Percentiles rank a stretch among this genome's conserved stretches.
Conservation (phyloP, 1,139 yeast species). For the Dujonia santamariae region DNA sequence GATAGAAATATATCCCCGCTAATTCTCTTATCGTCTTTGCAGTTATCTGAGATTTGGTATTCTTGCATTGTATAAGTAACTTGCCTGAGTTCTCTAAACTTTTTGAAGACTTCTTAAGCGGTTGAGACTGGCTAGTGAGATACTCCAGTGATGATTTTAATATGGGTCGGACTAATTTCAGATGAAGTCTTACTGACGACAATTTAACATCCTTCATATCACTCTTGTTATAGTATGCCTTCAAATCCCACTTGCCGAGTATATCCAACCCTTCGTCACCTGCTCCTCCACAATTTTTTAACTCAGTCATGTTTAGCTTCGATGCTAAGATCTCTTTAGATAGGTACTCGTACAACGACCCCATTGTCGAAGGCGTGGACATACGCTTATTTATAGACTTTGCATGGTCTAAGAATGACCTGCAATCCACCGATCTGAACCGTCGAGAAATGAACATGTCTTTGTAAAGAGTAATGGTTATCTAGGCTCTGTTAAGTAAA, state of each 20-base stretch:
- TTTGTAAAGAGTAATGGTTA: too few relatives aligned
- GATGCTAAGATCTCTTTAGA: conserved; percentile 45
- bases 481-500: too few relatives aligned
- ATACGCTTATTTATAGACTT: conserved; percentile 3
- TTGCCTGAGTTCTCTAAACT: conserved; percentile 25
- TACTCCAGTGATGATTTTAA: conserved; percentile 2
- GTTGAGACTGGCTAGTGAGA: conserved; percentile 8
- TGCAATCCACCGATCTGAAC: conserved; percentile 4
- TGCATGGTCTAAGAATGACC: conserved; percentile 5
- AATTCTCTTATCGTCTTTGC: conserved; percentile 57
- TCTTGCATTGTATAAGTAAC: conserved; percentile 60
- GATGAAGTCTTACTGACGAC: conserved; percentile 2
- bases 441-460: too few relatives aligned
- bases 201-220: neutral
- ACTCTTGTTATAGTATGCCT: neutral
- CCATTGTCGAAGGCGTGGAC: conserved; percentile 53
- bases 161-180: conserved; percentile 2
- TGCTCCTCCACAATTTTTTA: conserved; percentile 56
- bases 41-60: conserved; percentile 40
- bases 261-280: conserved; percentile 75
- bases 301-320: conserved; percentile 40
- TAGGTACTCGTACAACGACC: conserved; percentile 66
- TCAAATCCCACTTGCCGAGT: conserved; percentile 56
- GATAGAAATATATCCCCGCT: conserved; percentile 51
- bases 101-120: conserved; percentile 15